phyloP scores from a whole-genome alignment of 768 basidiomycete genomes.

The Hortiboletus flavorubellus region DNA sequence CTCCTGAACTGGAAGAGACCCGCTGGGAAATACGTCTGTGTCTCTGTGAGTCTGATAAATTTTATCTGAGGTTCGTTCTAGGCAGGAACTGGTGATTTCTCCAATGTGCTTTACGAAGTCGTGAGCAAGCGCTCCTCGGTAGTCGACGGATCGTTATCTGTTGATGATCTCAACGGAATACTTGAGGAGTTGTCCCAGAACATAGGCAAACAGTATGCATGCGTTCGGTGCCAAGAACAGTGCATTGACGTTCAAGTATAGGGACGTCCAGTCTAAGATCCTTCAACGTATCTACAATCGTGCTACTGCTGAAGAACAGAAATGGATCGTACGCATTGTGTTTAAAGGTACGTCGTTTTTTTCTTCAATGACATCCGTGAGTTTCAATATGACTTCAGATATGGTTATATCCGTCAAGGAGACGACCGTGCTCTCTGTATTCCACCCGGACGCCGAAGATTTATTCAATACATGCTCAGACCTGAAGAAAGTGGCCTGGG shows the following conservation, averaged over 20 bases:
- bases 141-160: conserved; percentile 65
- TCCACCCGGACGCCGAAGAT: conserved; percentile 93
- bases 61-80: conserved; percentile 26
- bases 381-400: conserved; percentile 44
- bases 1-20: conserved; percentile 91
- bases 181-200: conserved; percentile 74
- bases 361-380: not conserved
- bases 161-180: conserved; percentile 81
- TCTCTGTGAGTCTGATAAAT: not conserved
- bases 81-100: conserved; percentile 83
- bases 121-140: conserved; percentile 81
- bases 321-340: conserved; percentile 95
- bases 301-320: conserved; percentile 83
- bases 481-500: conserved; percentile 89
- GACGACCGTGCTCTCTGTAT: conserved; percentile 84
- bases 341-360: conserved; percentile 65
- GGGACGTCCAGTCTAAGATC: conserved; percentile 71
- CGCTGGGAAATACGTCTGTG: conserved; percentile 58
- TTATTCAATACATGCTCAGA: conserved; percentile 97
- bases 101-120: conserved; percentile 82
- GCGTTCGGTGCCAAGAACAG: not conserved
- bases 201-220: conserved; percentile 69
- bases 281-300: conserved; percentile 75
- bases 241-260: conserved; percentile 32
- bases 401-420: conserved; percentile 93